These are phyloP conservation scores for Didymella segeticola DNA, from an alignment of 2,329 filamentous ascomycete genomes.

Conservation along the genomic window DNA sequence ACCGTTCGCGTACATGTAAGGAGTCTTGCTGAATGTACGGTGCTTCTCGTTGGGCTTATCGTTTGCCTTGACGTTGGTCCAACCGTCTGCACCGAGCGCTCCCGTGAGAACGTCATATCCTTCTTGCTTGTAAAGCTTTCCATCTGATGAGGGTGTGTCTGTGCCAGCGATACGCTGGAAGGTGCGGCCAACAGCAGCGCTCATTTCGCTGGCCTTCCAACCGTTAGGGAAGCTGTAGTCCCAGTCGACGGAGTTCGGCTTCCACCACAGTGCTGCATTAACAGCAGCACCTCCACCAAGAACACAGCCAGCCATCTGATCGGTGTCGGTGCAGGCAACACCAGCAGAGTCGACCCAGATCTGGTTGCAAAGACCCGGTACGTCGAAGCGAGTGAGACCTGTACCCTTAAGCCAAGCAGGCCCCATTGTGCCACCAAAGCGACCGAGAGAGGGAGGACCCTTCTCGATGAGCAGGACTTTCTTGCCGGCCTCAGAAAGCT, in stretches of 20 bases:
- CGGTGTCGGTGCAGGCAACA: slow-evolving; percentile 72
- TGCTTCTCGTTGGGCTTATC: slow-evolving; percentile 68
- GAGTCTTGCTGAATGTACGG: slow-evolving; percentile 67
- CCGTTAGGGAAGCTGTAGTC: slow-evolving; percentile 75
- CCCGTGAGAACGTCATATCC: slow-evolving; percentile 68
- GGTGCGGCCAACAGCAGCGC: slow-evolving; percentile 64
- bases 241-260: slow-evolving; percentile 70
- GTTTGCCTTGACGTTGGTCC: slow-evolving; percentile 68
- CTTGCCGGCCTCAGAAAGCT: slow-evolving; percentile 68
- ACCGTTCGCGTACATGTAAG: slow-evolving; percentile 71
- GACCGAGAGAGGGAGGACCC: slow-evolving; percentile 64
- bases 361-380: slow-evolving; percentile 74
- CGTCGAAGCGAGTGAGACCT: slow-evolving; percentile 72
- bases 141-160: slow-evolving; percentile 69
- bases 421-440: slow-evolving; percentile 68
- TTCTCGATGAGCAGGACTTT: slow-evolving; percentile 66
- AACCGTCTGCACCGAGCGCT: slow-evolving; percentile 67
- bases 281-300: slow-evolving; percentile 72
- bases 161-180: slow-evolving; percentile 76
- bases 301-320: slow-evolving; percentile 75
- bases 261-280: slow-evolving; percentile 74
- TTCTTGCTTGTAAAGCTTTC: slow-evolving; percentile 70
- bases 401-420: slow-evolving; percentile 68
- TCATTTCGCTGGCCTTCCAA: slow-evolving; percentile 72
- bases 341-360: slow-evolving; percentile 70